A percentile compares a stretch with the other conserved stretches of the same genome.
These are phyloP conservation scores for Solanum clarkiae DNA, from an alignment of 257 asterid genomes.

Conservation along the genomic window DNA sequence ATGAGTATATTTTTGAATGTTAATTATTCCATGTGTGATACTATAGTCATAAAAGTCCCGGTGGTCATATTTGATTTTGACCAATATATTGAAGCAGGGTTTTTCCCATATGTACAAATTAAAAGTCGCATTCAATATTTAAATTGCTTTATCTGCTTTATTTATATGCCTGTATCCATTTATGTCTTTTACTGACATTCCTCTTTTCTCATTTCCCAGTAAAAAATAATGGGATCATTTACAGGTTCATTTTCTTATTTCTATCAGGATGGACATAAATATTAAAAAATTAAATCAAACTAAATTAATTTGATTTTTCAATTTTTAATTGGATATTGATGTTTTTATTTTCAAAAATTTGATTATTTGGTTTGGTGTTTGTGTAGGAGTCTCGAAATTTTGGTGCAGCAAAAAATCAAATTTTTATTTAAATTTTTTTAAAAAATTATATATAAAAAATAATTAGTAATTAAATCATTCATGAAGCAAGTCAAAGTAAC, in stretches of 20 bases:
- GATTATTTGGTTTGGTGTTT: no score
- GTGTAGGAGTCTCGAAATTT: no score
- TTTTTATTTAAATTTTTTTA: no score
- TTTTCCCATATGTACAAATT: not conserved
- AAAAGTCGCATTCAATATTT: not conserved
- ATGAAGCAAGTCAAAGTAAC: no score
- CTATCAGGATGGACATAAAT: not conserved
- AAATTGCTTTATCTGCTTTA: not conserved
- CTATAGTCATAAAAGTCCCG: not conserved
- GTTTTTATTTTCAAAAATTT: no score
- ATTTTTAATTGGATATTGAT: no score
- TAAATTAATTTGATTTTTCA: no score
- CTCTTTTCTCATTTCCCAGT: not conserved
- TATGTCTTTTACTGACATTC: not conserved
- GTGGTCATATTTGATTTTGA: not conserved
- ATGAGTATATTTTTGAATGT: not conserved
- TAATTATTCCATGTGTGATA: not conserved
- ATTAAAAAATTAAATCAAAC: no score
- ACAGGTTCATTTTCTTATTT: not conserved
- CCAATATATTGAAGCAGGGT: not conserved
- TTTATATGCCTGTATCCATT: not conserved
- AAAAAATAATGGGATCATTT: not conserved
- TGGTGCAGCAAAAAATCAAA: no score
- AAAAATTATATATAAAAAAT: no score
- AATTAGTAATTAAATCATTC: no score